Evolutionary conservation across 192 early-diverging fungal species (phyloP).

Genomic region (Geranomyces michiganensis): DNA sequence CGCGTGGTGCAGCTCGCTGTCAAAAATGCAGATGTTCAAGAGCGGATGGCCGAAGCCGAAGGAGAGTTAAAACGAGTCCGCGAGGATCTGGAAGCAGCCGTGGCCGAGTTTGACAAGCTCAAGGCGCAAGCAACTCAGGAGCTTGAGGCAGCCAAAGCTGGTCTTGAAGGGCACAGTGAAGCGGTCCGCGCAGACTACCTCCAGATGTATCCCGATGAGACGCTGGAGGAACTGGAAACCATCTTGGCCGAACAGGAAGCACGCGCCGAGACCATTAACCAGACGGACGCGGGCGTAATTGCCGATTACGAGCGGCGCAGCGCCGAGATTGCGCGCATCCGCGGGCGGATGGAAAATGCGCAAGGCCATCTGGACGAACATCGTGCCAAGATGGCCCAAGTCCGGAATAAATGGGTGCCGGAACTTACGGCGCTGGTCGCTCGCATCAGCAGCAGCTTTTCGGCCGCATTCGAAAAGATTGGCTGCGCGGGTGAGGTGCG

Average conservation of each 20-base stretch:
- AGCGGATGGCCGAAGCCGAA: constrained; percentile 5
- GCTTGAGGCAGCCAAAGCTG: neutral
- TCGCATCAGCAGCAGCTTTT: constrained; percentile 71
- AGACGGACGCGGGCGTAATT: constrained; percentile 62
- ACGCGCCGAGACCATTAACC: constrained; percentile 56
- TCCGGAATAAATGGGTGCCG: constrained; percentile 63
- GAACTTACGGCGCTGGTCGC: constrained; percentile 63
- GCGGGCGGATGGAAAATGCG: neutral
- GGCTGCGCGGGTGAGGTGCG: constrained; percentile 78
- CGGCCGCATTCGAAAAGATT: constrained; percentile 74
- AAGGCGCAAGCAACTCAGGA: neutral
- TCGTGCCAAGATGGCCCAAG: constrained; percentile 19
- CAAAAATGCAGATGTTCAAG: constrained; percentile 11
- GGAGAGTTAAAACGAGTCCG: neutral
- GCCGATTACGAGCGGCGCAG: constrained; percentile 69
- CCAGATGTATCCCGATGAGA: constrained; percentile 27
- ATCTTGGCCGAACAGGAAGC: constrained; percentile 57
- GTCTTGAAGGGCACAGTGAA: neutral
- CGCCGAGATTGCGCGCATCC: constrained; percentile 34
- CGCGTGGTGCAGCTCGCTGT: constrained; percentile 31
- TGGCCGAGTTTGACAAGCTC: neutral
- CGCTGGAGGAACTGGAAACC: constrained; percentile 69
- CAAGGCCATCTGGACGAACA: constrained; percentile 33
- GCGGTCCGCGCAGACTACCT: neutral
- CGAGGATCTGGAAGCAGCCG: constrained; percentile 2